Conservation (phyloP, 768 basidiomycete genomes). For the Dentipellis sp. region DNA sequence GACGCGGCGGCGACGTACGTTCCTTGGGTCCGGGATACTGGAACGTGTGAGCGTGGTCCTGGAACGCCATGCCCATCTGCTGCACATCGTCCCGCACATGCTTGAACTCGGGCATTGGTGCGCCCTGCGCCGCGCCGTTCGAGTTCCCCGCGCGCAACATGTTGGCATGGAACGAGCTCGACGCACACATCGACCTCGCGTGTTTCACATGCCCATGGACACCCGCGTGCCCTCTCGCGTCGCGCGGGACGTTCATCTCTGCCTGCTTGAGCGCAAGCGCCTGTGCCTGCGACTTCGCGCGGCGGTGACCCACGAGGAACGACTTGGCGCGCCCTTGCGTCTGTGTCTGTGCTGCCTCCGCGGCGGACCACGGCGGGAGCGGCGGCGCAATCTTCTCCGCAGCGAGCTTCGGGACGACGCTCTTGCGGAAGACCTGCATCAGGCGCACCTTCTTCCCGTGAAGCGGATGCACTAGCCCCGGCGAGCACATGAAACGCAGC, state of each 20-base stretch:
- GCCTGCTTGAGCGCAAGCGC: background rate
- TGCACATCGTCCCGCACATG: background rate
- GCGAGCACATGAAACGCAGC: constrained; percentile 67
- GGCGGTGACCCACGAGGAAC: background rate
- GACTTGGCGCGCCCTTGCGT: background rate
- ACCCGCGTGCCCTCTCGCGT: background rate
- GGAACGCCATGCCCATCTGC: background rate
- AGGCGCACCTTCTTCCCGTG: constrained; percentile 61
- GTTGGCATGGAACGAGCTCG: background rate
- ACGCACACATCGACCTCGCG: background rate
- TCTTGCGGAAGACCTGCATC: constrained; percentile 67
- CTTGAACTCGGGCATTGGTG: background rate
- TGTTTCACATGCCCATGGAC: no score
- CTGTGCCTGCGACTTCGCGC: background rate
- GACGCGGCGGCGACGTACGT: background rate
- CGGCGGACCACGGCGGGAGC: background rate
- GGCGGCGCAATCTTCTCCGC: constrained; percentile 53
- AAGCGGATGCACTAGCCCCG: constrained; percentile 47
- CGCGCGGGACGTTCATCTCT: background rate
- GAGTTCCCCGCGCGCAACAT: background rate
- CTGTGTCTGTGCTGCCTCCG: background rate
- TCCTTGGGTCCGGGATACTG: background rate
- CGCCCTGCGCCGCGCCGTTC: background rate
- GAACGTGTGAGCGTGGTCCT: no score
- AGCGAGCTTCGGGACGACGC: constrained; percentile 51